Evolutionary conservation across 2,329 filamentous ascomycete species (phyloP).

Genomic region (Fusarium kyushuense): DNA sequence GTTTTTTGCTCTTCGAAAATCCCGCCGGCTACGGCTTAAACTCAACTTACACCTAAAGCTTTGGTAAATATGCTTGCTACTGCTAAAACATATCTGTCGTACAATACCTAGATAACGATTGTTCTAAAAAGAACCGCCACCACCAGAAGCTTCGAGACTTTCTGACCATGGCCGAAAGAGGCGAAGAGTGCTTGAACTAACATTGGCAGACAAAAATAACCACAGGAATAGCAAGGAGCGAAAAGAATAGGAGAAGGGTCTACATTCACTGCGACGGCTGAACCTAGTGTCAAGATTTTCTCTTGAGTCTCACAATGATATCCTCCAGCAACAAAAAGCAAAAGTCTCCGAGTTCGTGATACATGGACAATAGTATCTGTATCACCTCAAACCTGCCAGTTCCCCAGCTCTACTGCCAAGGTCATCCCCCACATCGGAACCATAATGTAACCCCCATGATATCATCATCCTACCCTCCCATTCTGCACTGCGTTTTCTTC

Average conservation of each 20-base stretch:
- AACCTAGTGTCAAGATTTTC: not conserved
- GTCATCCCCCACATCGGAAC: constrained; percentile 30
- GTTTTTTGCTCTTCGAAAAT: constrained; percentile 2
- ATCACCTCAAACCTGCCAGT: not conserved
- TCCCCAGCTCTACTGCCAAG: constrained; percentile 11
- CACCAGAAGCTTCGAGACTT: constrained; percentile 39
- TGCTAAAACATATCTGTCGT: not conserved
- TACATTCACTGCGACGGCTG: not conserved
- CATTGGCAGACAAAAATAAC: not conserved
- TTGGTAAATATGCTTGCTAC: not conserved
- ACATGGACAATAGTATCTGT: not conserved
- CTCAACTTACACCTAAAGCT: constrained; percentile 5
- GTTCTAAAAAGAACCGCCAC: constrained; percentile 15
- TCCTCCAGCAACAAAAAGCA: not conserved
- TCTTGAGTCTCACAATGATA: constrained; percentile 15
- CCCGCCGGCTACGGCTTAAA: constrained; percentile 9
- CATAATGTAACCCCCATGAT: constrained; percentile 43
- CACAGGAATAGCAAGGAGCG: not conserved
- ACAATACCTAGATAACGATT: not conserved
- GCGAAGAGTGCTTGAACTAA: constrained; percentile 14
- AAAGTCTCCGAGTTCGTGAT: constrained; percentile 18
- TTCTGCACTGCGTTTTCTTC: constrained; percentile 4
- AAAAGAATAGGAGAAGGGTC: not conserved
- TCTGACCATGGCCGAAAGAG: constrained; percentile 13
- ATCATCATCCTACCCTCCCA: constrained; percentile 46